A percentile compares a stretch with the other conserved stretches of the same genome.
Conservation (phyloP, 257 asterid species). For the Asclepias syriaca region DNA sequence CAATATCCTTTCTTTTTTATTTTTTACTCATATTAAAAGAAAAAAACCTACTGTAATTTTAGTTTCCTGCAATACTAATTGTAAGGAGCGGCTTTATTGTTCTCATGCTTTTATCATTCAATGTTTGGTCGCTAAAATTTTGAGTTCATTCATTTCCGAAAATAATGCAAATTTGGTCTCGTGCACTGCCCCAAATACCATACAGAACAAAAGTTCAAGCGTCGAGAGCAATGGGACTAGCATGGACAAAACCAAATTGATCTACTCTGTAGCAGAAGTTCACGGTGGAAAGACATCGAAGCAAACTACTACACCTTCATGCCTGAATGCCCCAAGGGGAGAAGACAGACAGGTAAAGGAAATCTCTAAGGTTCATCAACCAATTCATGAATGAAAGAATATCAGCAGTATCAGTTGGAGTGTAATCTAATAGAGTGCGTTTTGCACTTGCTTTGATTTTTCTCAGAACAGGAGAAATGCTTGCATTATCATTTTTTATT, state of each 20-base stretch:
- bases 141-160: background rate
- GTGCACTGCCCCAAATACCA: background rate
- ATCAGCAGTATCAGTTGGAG: background rate
- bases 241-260: slow-evolving; percentile 1
- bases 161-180: background rate
- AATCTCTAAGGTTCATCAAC: background rate
- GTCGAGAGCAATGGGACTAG: background rate
- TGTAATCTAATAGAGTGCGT: background rate
- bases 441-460: background rate
- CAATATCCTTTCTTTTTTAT: no score
- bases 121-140: background rate
- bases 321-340: background rate
- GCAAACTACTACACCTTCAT: background rate
- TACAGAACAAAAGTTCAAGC: background rate
- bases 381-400: slow-evolving; percentile 4
- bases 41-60: background rate
- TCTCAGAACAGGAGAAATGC: background rate
- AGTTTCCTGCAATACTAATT: background rate
- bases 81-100: background rate
- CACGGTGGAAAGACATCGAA: background rate
- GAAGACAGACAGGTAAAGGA: slow-evolving; percentile 8
- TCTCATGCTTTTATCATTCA: background rate
- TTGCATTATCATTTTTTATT: background rate
- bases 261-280: background rate
- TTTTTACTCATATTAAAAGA: background rate